Base-by-base conservation (phyloP, 2,329 filamentous ascomycete genomes). In the Pseudovirgaria hyperparasitica region DNA sequence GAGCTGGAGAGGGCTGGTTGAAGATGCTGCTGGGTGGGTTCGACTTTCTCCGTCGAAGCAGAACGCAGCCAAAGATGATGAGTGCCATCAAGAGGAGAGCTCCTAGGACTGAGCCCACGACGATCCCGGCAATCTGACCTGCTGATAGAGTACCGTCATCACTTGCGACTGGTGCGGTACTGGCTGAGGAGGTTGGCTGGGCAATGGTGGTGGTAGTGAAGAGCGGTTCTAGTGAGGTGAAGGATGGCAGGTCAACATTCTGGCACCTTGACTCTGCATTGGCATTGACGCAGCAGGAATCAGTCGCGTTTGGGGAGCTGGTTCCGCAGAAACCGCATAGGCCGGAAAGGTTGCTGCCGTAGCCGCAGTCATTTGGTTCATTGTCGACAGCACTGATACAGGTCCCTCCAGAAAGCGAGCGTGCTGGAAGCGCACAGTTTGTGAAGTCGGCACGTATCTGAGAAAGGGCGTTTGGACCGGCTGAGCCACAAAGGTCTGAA, bases 391-490 rank as follows among this genome's bases (percentile, higher is more conserved):
- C 90, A 21, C 68, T 57, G 25, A 96, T 76, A 54, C 90, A 98
- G 28, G 59, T 65, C n/a, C n/a, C n/a, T 15, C 67, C 67, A 19
- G 75, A 78, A 18, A 98, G 66, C 0, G 90, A 76, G 34, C 79
- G 65, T n/a, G 77, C 72, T 6, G 90, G 86, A 21, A 87, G 63
- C 7, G 84, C 74, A 51, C 90, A 98, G 38, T 84, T 82, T 10
- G 80, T 80, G 48, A 96, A 94, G 53, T 98, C 90, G 27, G 90
- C 81, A 42, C 86, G 71, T 37, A 98, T 87, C 43, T 93, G 72
- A 29, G 69, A 65, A 42, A 77, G 67, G 26, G 82, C 75, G 48
- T 80, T 70, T 28, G 56, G 55, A 29, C 66, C 67, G 6, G 79
- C 68, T 21, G 65, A 72, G 4, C 72, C 64, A 54, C 90, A 98